A percentile compares a stretch with the other conserved stretches of the same genome.
Conservation (phyloP, 768 basidiomycete species). For the Mycena polygramma region DNA sequence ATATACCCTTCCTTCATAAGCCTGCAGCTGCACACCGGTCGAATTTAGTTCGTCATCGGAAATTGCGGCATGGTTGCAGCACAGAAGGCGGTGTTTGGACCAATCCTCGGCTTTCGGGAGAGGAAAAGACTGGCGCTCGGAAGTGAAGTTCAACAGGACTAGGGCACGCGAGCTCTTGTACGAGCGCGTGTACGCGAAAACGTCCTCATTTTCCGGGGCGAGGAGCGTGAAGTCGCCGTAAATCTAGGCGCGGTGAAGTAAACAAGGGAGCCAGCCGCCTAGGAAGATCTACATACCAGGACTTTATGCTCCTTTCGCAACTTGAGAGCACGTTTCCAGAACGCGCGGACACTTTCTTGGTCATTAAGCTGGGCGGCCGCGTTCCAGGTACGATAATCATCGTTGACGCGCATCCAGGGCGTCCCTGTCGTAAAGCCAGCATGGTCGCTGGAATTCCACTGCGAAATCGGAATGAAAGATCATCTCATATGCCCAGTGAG, state of each 20-base stretch:
- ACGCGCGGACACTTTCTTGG: constrained; percentile 65
- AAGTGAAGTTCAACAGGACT: constrained; percentile 63
- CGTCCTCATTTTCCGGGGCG: constrained; percentile 57
- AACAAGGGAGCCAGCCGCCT: not conserved
- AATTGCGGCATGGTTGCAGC: constrained; percentile 48
- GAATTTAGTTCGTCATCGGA: not conserved
- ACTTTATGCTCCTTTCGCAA: constrained; percentile 68
- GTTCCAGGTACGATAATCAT: constrained; percentile 75
- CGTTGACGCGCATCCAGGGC: constrained; percentile 84
- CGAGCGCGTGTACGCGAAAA: constrained; percentile 68
- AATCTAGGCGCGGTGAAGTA: constrained; percentile 50
- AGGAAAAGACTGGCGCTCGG: constrained; percentile 39
- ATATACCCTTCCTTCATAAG: constrained; percentile 53
- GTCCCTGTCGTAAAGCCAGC: constrained; percentile 75
- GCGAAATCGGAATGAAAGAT: not conserved
- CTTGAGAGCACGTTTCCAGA: constrained; percentile 70
- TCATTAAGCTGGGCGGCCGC: constrained; percentile 62
- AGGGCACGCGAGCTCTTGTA: constrained; percentile 52
- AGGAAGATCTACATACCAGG: constrained; percentile 56
- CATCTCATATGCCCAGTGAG: not conserved
- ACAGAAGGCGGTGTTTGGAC: constrained; percentile 35
- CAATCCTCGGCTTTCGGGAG: constrained; percentile 4
- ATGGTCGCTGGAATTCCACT: constrained; percentile 71
- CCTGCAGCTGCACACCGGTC: constrained; percentile 37
- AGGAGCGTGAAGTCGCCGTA: constrained; percentile 73